A percentile compares a stretch with the other conserved stretches of the same genome.
These are phyloP conservation scores for Moelleriella libera DNA, from an alignment of 2,329 filamentous ascomycete genomes.

Conservation along the genomic window DNA sequence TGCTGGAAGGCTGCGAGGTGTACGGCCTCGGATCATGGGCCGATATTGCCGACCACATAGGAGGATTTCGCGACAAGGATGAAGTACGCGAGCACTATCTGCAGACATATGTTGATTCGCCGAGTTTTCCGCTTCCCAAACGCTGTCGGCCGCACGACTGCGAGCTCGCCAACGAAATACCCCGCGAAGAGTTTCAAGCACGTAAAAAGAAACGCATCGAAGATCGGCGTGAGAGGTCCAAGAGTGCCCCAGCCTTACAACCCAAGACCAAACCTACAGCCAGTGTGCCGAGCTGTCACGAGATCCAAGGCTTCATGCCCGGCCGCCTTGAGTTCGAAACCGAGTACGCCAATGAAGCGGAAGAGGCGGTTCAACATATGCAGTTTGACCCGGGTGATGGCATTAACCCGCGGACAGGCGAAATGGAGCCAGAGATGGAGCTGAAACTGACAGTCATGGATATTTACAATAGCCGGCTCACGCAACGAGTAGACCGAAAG, in stretches of 20 bases:
- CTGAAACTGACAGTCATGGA: conserved; percentile 97
- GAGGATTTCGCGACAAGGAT: conserved; percentile 85
- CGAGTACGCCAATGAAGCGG: conserved; percentile 93
- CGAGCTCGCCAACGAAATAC: conserved; percentile 63
- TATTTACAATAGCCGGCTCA: conserved; percentile 88
- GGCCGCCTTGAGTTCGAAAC: conserved; percentile 95
- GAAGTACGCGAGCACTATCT: conserved; percentile 94
- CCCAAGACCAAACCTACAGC: conserved; percentile 94
- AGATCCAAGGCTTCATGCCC: conserved; percentile 98
- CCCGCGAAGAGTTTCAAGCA: conserved; percentile 84
- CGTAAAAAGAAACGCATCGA: conserved; percentile 90
- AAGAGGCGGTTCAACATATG: conserved; percentile 97
- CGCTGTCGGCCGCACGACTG: conserved; percentile 73
- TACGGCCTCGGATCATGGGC: conserved; percentile 96
- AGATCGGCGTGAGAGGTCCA: conserved; percentile 73
- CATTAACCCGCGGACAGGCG: conserved; percentile 67
- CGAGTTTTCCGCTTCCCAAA: conserved; percentile 74
- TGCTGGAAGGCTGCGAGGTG: conserved; percentile 88
- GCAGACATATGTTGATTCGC: conserved; percentile 70
- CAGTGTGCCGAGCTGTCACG: conserved; percentile 89
- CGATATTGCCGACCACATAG: conserved; percentile 95
- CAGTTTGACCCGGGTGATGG: conserved; percentile 95
- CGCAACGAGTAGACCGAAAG: conserved; percentile 83
- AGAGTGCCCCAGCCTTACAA: conserved; percentile 67
- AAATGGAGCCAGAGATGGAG: conserved; percentile 90